These are phyloP conservation scores for Russula olivacea DNA, from an alignment of 768 basidiomycete species.

Conservation along the genomic window DNA sequence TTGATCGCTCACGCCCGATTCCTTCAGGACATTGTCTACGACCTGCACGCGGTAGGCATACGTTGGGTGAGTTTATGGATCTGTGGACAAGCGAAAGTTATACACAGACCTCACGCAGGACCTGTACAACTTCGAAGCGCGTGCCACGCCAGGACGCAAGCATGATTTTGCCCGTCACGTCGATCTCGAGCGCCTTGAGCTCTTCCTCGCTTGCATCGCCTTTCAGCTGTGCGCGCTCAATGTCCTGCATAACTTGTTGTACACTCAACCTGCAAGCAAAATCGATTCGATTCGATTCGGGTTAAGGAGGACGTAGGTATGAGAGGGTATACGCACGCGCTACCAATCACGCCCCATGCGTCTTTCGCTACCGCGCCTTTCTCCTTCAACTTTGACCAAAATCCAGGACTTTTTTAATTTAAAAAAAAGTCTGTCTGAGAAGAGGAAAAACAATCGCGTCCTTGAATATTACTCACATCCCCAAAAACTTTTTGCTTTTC, in stretches of 20 bases:
- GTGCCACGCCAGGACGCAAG: slow-evolving; percentile 98
- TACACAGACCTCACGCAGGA: slow-evolving; percentile 59
- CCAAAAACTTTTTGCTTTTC: slow-evolving; percentile 87
- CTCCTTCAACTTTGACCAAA: slow-evolving; percentile 92
- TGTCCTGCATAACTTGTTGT: slow-evolving; percentile 78
- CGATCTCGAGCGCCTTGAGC: slow-evolving; percentile 79
- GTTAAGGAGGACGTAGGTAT: not conserved
- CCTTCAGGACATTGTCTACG: slow-evolving; percentile 80
- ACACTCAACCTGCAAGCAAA: slow-evolving; percentile 52
- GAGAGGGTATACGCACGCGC: slow-evolving; percentile 59
- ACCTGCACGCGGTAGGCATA: slow-evolving; percentile 40
- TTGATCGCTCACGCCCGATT: slow-evolving; percentile 63
- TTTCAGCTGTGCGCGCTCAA: slow-evolving; percentile 83
- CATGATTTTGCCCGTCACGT: slow-evolving; percentile 92
- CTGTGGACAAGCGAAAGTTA: not conserved
- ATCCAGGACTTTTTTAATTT: slow-evolving; percentile 61
- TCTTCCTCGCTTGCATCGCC: slow-evolving; percentile 88
- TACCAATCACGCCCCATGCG: slow-evolving; percentile 93
- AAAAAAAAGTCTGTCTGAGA: slow-evolving; percentile 33
- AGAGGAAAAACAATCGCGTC: slow-evolving; percentile 9
- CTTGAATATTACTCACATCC: slow-evolving; percentile 52
- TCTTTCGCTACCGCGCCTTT: slow-evolving; percentile 92
- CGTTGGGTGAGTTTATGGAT: slow-evolving; percentile 11
- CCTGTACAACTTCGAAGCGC: slow-evolving; percentile 88
- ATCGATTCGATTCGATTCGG: not conserved